A percentile compares a stretch with the other conserved stretches of the same genome.
Evolutionary conservation across 495 filamentous ascomycete genomes (phyloP).

Genomic region (Daldinia bambusicola): DNA sequence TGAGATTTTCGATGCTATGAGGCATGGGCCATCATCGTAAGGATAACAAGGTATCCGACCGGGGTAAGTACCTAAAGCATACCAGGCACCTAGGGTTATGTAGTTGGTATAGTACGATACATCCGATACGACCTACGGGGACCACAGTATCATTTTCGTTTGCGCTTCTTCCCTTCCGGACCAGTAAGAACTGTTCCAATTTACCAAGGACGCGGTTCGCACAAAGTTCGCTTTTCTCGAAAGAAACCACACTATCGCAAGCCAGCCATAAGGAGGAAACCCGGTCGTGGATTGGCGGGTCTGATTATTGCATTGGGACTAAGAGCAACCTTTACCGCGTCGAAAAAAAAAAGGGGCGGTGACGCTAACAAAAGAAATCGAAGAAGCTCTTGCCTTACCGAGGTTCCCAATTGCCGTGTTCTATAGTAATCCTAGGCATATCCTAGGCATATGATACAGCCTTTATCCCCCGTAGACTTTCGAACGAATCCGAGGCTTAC

Average conservation of each 20-base stretch:
- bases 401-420: not conserved
- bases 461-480: not conserved
- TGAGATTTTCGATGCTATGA: not conserved
- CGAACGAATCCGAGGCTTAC: not conserved
- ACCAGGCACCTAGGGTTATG: too few species aligned
- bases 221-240: slow-evolving; percentile 21
- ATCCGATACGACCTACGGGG: not conserved
- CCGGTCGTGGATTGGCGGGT: slow-evolving; percentile 20
- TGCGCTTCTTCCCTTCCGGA: slow-evolving; percentile 19
- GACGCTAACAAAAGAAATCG: slow-evolving; percentile 28
- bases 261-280: slow-evolving; percentile 19
- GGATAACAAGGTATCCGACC: slow-evolving; percentile 9
- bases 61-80: slow-evolving; percentile 4
- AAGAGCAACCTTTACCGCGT: not conserved
- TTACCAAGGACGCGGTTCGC: slow-evolving; percentile 40
- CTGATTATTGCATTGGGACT: slow-evolving; percentile 11
- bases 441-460: not conserved
- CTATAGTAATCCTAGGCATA: not conserved
- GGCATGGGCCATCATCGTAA: not conserved
- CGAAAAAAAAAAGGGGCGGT: slow-evolving; percentile 31
- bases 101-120: slow-evolving; percentile 8
- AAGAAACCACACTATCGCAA: not conserved
- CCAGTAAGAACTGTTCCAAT: slow-evolving; percentile 35
- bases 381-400: not conserved
- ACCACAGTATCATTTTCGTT: slow-evolving; percentile 17